These are phyloP conservation scores for Chaetomium cochliodes DNA, from an alignment of 495 filamentous ascomycete genomes.

Conservation along the genomic window DNA sequence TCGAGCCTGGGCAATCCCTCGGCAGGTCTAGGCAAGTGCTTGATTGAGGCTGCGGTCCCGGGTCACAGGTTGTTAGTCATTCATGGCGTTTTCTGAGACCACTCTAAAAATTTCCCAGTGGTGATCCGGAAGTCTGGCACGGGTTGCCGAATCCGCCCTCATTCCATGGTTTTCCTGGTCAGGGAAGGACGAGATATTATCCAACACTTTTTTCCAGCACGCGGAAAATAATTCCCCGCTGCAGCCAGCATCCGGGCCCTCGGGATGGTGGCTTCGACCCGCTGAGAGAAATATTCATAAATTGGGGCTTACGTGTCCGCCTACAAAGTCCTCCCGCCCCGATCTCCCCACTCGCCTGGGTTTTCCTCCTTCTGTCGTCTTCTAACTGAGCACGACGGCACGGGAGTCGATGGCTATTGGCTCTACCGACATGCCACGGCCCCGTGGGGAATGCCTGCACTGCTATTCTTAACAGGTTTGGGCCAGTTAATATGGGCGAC, in stretches of 20 bases:
- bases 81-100: constrained; percentile 19
- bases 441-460: constrained; percentile 30
- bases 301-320: constrained; percentile 39
- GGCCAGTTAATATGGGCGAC: constrained; percentile 32
- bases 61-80: constrained; percentile 5
- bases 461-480: constrained; percentile 31
- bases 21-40: constrained; percentile 19
- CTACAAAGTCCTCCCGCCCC: constrained; percentile 22
- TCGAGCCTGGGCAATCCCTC: constrained; percentile 17
- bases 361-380: constrained; percentile 21
- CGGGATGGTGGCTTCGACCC: constrained; percentile 26
- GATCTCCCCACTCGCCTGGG: constrained; percentile 20
- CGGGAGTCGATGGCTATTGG: constrained; percentile 25
- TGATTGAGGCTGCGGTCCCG: constrained; percentile 18
- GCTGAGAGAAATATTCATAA: constrained; percentile 29
- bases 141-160: constrained; percentile 19
- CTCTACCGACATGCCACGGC: constrained; percentile 20
- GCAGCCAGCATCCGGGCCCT: constrained; percentile 32
- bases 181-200: constrained; percentile 28
- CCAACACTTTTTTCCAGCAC: constrained; percentile 36
- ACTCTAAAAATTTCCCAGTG: neutral
- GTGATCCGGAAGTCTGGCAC: constrained; percentile 18
- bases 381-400: constrained; percentile 24
- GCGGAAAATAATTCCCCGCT: constrained; percentile 30
- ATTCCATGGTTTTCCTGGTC: constrained; percentile 32